These are phyloP conservation scores for Tetradesmus lagerheimii DNA, from an alignment of 139 green algal genomes.

Conservation along the genomic window DNA sequence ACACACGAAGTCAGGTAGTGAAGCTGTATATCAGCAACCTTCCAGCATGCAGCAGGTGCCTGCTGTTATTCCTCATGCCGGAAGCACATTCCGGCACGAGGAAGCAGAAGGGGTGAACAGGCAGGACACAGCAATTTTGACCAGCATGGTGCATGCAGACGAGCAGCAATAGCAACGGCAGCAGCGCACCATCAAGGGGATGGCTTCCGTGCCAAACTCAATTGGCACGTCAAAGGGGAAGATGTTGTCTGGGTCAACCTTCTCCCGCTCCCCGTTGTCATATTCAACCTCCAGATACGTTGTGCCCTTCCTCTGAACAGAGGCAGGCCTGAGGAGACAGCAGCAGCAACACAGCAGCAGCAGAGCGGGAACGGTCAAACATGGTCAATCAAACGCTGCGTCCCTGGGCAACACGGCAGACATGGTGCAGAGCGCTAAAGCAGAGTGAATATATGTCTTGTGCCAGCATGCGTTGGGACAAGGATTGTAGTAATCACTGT, in stretches of 20 bases:
- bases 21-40: too few relatives aligned
- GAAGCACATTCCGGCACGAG: too few relatives aligned
- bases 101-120: neutral
- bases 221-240: constrained; percentile 55
- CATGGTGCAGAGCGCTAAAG: neutral
- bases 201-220: constrained; percentile 65
- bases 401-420: neutral
- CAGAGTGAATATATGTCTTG: neutral
- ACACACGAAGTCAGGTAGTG: too few relatives aligned
- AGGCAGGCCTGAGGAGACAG: constrained; percentile 8
- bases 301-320: constrained; percentile 2
- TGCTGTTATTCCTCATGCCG: too few relatives aligned
- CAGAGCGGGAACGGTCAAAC: neutral
- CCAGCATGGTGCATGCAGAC: constrained; percentile 5
- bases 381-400: neutral
- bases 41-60: too few relatives aligned
- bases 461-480: neutral
- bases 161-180: neutral
- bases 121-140: too few relatives aligned
- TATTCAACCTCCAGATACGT: constrained; percentile 57
- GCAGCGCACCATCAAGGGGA: constrained; percentile 53
- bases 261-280: constrained; percentile 66
- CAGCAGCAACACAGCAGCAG: neutral
- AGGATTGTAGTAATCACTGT: neutral
- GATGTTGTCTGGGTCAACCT: constrained; percentile 53